Conservation (phyloP, 805 yeast species). For the Teunomyces tritomae region DNA sequence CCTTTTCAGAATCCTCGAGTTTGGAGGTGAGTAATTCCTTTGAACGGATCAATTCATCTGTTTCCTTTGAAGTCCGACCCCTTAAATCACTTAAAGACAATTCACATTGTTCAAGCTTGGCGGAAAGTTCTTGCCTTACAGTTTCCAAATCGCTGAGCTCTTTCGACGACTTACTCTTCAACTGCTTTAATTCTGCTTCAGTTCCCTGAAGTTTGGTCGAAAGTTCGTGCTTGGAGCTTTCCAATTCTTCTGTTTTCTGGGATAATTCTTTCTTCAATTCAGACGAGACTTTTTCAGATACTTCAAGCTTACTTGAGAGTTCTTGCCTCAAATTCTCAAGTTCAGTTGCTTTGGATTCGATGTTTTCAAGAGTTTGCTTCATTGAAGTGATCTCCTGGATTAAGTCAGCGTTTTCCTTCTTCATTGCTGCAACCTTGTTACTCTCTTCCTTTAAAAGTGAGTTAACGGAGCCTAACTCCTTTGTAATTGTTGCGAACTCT, state of each 20-base stretch:
- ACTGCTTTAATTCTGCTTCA: background rate
- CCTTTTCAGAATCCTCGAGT: background rate
- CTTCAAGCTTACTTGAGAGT: background rate
- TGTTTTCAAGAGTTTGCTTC: background rate
- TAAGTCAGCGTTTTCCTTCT: background rate
- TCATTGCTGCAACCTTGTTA: background rate
- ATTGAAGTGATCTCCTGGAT: background rate
- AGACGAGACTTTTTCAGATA: background rate
- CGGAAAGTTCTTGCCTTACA: background rate
- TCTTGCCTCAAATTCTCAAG: background rate
- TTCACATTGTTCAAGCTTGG: background rate
- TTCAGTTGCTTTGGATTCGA: background rate
- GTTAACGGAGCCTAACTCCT: background rate
- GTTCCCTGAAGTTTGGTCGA: background rate
- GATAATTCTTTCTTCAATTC: background rate
- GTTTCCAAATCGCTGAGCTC: background rate
- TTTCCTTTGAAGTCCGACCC: background rate
- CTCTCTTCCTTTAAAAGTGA: background rate
- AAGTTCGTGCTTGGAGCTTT: background rate
- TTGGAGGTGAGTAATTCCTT: background rate
- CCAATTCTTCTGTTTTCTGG: background rate
- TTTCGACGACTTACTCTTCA: slow-evolving; percentile 1
- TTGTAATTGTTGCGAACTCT: background rate
- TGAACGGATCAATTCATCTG: background rate
- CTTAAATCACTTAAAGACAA: background rate